These are phyloP conservation scores for Penicillium sp. DNA, from an alignment of 2,329 filamentous ascomycete species.

Conservation along the genomic window DNA sequence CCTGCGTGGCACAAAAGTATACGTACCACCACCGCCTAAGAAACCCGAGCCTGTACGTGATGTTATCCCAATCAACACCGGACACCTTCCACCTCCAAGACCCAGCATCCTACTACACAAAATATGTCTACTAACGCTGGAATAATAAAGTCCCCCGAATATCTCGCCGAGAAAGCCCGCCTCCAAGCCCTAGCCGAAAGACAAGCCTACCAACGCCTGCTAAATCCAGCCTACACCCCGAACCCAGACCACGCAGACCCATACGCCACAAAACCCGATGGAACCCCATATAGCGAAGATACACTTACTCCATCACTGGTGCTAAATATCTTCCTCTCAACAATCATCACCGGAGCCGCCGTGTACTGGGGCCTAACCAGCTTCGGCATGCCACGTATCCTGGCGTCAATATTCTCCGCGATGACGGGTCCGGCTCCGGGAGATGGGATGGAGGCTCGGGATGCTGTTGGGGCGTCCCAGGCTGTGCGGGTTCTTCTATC, in stretches of 20 bases:
- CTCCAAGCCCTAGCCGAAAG: slow-evolving; percentile 82
- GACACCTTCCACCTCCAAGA: neutral
- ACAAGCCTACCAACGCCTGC: slow-evolving; percentile 77
- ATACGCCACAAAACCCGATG: slow-evolving; percentile 4
- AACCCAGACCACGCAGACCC: slow-evolving; percentile 46
- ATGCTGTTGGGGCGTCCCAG: slow-evolving; percentile 14
- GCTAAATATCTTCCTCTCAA: slow-evolving; percentile 84
- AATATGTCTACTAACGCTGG: neutral
- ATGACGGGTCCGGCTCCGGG: slow-evolving; percentile 10
- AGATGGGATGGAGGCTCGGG: neutral
- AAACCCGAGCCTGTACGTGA: slow-evolving; percentile 72
- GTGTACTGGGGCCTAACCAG: slow-evolving; percentile 45
- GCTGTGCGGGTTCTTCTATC: slow-evolving; percentile 43
- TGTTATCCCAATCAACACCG: neutral
- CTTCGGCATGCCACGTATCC: slow-evolving; percentile 36
- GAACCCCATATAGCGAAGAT: slow-evolving; percentile 24
- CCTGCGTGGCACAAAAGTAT: slow-evolving; percentile 69
- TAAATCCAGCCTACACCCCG: slow-evolving; percentile 57
- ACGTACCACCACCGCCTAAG: slow-evolving; percentile 74
- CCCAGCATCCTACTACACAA: neutral
- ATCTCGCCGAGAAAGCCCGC: slow-evolving; percentile 81
- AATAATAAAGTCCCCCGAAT: slow-evolving; percentile 65
- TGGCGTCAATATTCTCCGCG: slow-evolving; percentile 22
- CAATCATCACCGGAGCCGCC: slow-evolving; percentile 64
- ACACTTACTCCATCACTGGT: slow-evolving; percentile 60